Evolutionary conservation across 2,329 filamentous ascomycete species (phyloP), one percentile per base, ranked within the genome.

Genomic region (Zasmidium citrigriseum): DNA sequence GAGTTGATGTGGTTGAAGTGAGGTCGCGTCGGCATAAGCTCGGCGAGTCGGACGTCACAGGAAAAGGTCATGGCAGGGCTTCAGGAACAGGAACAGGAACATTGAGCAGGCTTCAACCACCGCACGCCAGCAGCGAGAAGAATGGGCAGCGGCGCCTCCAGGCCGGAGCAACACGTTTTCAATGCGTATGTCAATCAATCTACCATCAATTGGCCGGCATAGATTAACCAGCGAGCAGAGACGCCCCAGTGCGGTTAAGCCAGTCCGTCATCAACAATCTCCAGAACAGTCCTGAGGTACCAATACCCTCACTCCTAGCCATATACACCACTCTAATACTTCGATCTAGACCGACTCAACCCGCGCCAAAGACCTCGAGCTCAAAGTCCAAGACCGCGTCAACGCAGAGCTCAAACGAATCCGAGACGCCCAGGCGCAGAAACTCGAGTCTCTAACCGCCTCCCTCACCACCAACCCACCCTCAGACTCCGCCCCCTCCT

Each of bases 311-410:
- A 14, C 10, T 25, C 47, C 3, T 3, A 27, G 22, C 21, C 9
- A 14, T 48, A 11, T 23, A 4, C 46, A 46, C 27, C 45, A 46
- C 20, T 9, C 52, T 58, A 25, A 59, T 38, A 41, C 34, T 23
- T 25, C 49, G 18, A 10, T 4, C 59, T 73, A 98, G 93, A 93
- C 89, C 77, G 93, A 98, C 79, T 86, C 88, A 60, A 93, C 91
- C 65, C 92, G 93, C 73, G 84, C 89, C 70, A 90, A 90, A 78
- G 82, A 88, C 71, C 80, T 91, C 75, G 93, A 98, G 79, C 86
- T 95, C 64, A 89, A 93, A 70, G 88, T 96, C 75, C 93, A 97
- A 80, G 80, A 86, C 73, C 93, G 93, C 76, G 91, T 97, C 61
- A 86, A 89, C 70, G 83, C 86, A 69, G 93, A 97, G 78, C 90